phyloP scores from a whole-genome alignment of 1,284 basidiomycete species.

The Puccinia horiana region DNA sequence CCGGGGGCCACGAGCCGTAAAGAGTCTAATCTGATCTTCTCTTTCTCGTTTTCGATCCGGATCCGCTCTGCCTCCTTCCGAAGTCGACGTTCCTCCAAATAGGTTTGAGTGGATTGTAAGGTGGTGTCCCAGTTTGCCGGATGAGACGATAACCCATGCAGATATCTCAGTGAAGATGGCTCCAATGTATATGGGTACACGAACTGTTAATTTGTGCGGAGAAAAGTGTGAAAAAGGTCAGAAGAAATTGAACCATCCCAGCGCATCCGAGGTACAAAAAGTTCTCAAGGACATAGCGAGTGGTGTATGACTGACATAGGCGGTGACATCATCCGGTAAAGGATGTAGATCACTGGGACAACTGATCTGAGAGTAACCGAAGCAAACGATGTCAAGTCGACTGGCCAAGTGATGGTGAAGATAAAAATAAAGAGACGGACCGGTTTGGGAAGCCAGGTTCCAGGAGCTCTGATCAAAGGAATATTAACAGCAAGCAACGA shows the following conservation, averaged over 20 bases:
- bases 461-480: constrained; percentile 47
- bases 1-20: constrained; percentile 36
- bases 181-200: constrained; percentile 48
- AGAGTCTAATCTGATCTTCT: constrained; percentile 2
- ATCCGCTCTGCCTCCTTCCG: constrained; percentile 24
- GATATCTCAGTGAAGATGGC: constrained; percentile 39
- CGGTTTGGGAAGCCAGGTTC: constrained; percentile 50
- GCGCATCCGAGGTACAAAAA: neutral
- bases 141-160: constrained; percentile 11
- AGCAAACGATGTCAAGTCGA: neutral
- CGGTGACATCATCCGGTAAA: constrained; percentile 44
- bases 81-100: constrained; percentile 20
- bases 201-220: constrained; percentile 16
- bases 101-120: constrained; percentile 18
- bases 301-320: constrained; percentile 14
- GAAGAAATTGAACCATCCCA: neutral
- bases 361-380: constrained; percentile 22
- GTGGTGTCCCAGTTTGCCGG: constrained; percentile 15
- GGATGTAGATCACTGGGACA: constrained; percentile 46
- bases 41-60: constrained; percentile 22
- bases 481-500: constrained; percentile 8
- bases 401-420: too few relatives aligned
- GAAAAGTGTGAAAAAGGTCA: neutral
- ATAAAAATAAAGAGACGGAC: constrained; percentile 17
- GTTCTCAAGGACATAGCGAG: neutral